Conservation (phyloP, 768 basidiomycete genomes). For the Lactarius quietus region DNA sequence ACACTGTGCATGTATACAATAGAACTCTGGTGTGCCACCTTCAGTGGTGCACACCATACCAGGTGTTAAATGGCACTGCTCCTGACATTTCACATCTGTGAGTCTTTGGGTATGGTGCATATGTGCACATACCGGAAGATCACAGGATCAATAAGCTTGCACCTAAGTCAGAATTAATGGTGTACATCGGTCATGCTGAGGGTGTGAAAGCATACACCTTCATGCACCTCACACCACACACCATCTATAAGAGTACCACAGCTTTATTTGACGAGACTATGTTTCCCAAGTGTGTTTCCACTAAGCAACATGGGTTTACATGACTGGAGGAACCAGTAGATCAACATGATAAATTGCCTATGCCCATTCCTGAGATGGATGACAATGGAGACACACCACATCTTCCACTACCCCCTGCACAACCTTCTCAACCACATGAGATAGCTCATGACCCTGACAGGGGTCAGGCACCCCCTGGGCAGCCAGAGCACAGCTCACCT, state of each 20-base stretch:
- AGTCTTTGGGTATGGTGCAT: slow-evolving; percentile 30
- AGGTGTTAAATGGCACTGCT: slow-evolving; percentile 10
- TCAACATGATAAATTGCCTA: neutral
- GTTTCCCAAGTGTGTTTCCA: neutral
- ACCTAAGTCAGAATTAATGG: neutral
- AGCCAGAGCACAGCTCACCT: neutral
- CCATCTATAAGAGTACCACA: neutral
- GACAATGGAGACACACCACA: neutral
- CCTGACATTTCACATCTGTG: slow-evolving; percentile 26
- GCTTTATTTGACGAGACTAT: neutral
- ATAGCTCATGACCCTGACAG: neutral
- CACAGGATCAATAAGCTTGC: slow-evolving; percentile 14
- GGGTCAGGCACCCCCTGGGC: neutral
- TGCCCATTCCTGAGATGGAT: neutral
- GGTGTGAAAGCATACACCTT: neutral
- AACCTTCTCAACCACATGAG: too few relatives aligned
- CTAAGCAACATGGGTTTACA: neutral
- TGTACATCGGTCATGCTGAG: neutral
- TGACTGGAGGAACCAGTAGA: neutral
- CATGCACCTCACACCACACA: neutral
- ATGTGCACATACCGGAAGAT: slow-evolving; percentile 26
- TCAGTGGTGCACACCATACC: slow-evolving; percentile 23
- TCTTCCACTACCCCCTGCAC: too few relatives aligned
- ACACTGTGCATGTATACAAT: slow-evolving; percentile 21
- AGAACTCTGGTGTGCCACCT: slow-evolving; percentile 9